phyloP scores from a whole-genome alignment of 768 basidiomycete species.

The Pisolithus orientalis region DNA sequence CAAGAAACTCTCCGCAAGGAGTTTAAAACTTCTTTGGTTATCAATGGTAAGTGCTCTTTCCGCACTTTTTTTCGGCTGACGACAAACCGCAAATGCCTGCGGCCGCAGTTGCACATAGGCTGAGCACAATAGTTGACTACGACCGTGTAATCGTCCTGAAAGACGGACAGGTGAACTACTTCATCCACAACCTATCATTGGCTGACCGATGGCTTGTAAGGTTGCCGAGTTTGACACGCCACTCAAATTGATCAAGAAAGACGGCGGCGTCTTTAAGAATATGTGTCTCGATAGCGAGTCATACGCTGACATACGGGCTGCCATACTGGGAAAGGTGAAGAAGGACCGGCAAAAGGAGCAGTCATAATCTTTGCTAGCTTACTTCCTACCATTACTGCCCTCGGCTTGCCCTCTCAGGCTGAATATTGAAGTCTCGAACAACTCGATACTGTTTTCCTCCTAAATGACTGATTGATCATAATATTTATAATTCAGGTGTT shows the following conservation, averaged over 20 bases:
- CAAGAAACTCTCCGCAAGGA: conserved; percentile 84
- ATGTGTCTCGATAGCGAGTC: conserved; percentile 73
- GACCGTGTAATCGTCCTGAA: conserved; percentile 75
- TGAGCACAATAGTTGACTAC: conserved; percentile 78
- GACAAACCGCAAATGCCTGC: background rate
- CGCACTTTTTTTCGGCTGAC: background rate
- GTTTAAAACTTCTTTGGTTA: conserved; percentile 65
- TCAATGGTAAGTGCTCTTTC: conserved; percentile 50
- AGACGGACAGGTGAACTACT: conserved; percentile 22
- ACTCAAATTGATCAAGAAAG: conserved; percentile 55
- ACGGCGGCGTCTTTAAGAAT: conserved; percentile 54
- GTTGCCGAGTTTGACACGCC: conserved; percentile 71
- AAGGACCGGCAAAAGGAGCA: no score
- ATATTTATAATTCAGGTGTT: no score
- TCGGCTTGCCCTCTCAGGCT: no score
- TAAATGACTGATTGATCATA: no score
- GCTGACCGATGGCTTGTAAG: conserved; percentile 8
- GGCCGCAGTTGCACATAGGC: conserved; percentile 53
- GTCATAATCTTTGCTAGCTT: no score
- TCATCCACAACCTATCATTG: conserved; percentile 17
- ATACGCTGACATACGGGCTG: conserved; percentile 34
- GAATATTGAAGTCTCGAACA: no score
- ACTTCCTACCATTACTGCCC: no score
- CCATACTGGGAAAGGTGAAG: no score
- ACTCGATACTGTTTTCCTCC: no score